A percentile compares a stretch with the other conserved stretches of the same genome.
Conservation (phyloP, 73 alveolate genomes). For the Halteria grandinella region DNA sequence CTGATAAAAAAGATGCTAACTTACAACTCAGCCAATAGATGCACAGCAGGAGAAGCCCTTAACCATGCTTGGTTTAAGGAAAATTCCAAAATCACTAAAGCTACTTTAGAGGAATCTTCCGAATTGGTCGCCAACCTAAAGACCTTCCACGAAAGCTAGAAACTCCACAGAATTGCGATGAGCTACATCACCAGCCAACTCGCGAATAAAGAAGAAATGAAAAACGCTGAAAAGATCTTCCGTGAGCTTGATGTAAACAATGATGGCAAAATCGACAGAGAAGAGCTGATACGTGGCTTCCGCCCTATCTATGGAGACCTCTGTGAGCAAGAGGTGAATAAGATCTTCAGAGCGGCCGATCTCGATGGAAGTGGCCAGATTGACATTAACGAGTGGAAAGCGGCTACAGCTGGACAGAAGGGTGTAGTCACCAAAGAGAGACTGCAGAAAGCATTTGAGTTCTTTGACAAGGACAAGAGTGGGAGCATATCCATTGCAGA, state of each 20-base stretch:
- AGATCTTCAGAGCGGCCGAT: conserved; percentile 60
- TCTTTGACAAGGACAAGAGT: conserved; percentile 74
- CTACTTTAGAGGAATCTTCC: not conserved
- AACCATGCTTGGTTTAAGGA: conserved; percentile 54
- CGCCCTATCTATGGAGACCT: conserved; percentile 42
- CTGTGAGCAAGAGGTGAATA: conserved; percentile 57
- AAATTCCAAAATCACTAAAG: not conserved
- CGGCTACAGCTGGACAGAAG: conserved; percentile 59
- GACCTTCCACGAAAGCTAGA: conserved; percentile 12
- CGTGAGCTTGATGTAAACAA: conserved; percentile 61
- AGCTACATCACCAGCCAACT: conserved; percentile 68
- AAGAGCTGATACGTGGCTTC: conserved; percentile 65
- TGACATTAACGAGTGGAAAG: conserved; percentile 73
- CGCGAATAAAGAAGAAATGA: conserved; percentile 59
- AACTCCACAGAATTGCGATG: conserved; percentile 67
- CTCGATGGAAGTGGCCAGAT: conserved; percentile 69
- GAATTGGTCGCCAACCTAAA: not conserved
- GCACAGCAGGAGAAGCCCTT: conserved; percentile 53
- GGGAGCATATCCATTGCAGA: conserved; percentile 84
- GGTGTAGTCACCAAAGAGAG: conserved; percentile 58
- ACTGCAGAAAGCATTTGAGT: conserved; percentile 53
- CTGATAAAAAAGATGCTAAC: conserved; percentile 33
- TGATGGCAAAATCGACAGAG: conserved; percentile 73
- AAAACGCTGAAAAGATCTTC: conserved; percentile 56
- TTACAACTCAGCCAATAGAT: conserved; percentile 30